Evolutionary conservation across 2,329 filamentous ascomycete genomes (phyloP).

Genomic region (Nothomitra cinnamomea): DNA sequence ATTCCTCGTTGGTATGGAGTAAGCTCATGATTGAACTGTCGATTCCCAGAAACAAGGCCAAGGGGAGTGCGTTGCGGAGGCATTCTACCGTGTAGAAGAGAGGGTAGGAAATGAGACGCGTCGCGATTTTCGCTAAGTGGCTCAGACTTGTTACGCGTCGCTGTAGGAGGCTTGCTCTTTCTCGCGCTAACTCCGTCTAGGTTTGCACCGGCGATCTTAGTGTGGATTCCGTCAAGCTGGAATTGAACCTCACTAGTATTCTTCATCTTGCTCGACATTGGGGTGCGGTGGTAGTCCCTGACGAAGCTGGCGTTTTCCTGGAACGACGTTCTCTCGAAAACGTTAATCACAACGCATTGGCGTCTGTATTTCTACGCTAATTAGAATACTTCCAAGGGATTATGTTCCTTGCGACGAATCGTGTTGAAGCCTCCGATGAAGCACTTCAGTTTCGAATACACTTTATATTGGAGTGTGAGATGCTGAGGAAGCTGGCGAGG

Average conservation of each 20-base stretch:
- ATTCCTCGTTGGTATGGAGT: too few relatives aligned
- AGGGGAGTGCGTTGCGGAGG: neutral
- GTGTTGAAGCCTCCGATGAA: neutral
- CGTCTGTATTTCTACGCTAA: slow-evolving; percentile 23
- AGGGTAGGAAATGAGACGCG: too few relatives aligned
- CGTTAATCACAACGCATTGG: slow-evolving; percentile 28
- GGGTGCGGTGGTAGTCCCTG: neutral
- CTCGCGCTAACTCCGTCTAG: neutral
- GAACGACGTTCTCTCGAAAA: too few relatives aligned
- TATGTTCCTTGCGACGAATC: neutral
- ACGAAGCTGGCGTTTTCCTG: too few relatives aligned
- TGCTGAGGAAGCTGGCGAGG: neutral
- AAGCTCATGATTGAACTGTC: too few relatives aligned
- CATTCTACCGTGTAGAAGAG: too few relatives aligned
- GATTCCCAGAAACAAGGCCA: neutral
- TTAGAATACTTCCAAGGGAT: neutral
- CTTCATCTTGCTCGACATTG: neutral
- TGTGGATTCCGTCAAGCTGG: neutral
- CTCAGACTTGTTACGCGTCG: too few relatives aligned
- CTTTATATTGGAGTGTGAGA: neutral
- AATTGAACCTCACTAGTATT: neutral
- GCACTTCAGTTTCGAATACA: neutral
- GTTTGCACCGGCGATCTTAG: neutral
- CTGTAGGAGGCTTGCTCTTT: neutral
- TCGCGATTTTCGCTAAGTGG: too few relatives aligned